Percentiles rank a stretch among this genome's conserved stretches.
phyloP scores from a whole-genome alignment of 2,329 filamentous ascomycete genomes.

The Phialophora verrucosa region DNA sequence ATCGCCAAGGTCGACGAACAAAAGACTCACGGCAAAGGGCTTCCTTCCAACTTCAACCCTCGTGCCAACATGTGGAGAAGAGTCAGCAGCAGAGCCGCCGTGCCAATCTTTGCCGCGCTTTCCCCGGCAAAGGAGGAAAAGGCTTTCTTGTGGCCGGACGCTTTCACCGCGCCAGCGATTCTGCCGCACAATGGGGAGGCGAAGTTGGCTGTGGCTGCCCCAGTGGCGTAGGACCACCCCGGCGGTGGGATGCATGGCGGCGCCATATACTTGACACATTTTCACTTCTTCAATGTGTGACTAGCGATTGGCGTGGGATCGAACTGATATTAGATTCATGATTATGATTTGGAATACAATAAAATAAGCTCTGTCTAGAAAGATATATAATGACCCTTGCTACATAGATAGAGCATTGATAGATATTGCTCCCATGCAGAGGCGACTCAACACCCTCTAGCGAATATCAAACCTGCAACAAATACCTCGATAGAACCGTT shows the following conservation, averaged over 20 bases:
- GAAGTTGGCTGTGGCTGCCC: slow-evolving; percentile 28
- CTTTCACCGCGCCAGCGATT: slow-evolving; percentile 57
- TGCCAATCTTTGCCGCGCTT: slow-evolving; percentile 57
- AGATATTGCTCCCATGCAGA: background rate
- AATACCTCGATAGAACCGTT: background rate
- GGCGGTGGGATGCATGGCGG: background rate
- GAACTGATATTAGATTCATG: background rate
- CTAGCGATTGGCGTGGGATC: slow-evolving; percentile 23
- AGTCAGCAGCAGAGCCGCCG: slow-evolving; percentile 62
- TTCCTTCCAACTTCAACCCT: slow-evolving; percentile 68
- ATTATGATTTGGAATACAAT: background rate
- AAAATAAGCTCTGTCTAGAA: slow-evolving; percentile 19
- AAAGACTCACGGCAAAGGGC: slow-evolving; percentile 65
- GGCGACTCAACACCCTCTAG: background rate
- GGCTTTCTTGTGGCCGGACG: slow-evolving; percentile 68
- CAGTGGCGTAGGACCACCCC: slow-evolving; percentile 21
- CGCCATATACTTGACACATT: background rate
- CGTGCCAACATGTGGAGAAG: slow-evolving; percentile 71
- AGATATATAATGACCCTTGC: background rate
- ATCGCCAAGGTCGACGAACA: slow-evolving; percentile 65
- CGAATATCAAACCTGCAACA: background rate
- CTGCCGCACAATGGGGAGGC: slow-evolving; percentile 16
- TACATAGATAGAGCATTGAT: background rate
- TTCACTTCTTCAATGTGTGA: background rate
- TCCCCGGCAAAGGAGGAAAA: slow-evolving; percentile 64